Evolutionary conservation across 345 rosid genomes (phyloP).

Genomic region (Populus simonii): DNA sequence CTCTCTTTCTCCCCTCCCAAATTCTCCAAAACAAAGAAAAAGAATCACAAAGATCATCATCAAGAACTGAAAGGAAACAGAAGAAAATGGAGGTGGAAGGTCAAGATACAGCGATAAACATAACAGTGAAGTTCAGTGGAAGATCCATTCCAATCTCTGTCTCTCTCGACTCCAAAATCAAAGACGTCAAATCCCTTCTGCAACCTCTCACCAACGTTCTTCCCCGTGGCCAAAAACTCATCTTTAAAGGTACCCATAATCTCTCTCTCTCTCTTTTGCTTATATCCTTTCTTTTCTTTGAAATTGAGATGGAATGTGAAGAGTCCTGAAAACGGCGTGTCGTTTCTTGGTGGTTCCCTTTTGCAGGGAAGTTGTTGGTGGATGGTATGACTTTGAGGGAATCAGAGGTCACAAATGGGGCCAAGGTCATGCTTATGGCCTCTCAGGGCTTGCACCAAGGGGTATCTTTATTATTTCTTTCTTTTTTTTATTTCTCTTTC

Average conservation of each 20-base stretch:
- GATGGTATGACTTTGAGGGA: slow-evolving; percentile 64
- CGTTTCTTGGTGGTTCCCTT: slow-evolving; percentile 2
- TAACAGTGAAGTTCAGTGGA: slow-evolving; percentile 71
- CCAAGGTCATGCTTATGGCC: slow-evolving; percentile 84
- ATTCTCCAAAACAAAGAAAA: background rate
- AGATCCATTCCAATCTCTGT: slow-evolving; percentile 52
- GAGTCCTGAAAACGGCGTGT: background rate
- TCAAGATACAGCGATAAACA: slow-evolving; percentile 20
- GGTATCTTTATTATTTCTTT: slow-evolving; percentile 34
- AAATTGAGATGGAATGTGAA: background rate
- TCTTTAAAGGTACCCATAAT: slow-evolving; percentile 56
- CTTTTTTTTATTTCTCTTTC: background rate
- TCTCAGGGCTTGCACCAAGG: slow-evolving; percentile 95
- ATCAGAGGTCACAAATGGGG: slow-evolving; percentile 60
- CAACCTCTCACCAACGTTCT: slow-evolving; percentile 88
- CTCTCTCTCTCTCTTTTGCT: background rate
- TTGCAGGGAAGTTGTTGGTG: slow-evolving; percentile 65
- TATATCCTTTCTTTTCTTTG: background rate
- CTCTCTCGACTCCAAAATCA: slow-evolving; percentile 46
- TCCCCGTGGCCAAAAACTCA: slow-evolving; percentile 93
- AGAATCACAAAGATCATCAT: background rate
- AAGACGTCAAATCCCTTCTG: slow-evolving; percentile 64
- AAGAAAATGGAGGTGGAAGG: slow-evolving; percentile 4
- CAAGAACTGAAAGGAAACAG: background rate
- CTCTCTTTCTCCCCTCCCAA: background rate